These are phyloP conservation scores for Mycena capillaripes DNA, from an alignment of 768 basidiomycete genomes.

Conservation along the genomic window DNA sequence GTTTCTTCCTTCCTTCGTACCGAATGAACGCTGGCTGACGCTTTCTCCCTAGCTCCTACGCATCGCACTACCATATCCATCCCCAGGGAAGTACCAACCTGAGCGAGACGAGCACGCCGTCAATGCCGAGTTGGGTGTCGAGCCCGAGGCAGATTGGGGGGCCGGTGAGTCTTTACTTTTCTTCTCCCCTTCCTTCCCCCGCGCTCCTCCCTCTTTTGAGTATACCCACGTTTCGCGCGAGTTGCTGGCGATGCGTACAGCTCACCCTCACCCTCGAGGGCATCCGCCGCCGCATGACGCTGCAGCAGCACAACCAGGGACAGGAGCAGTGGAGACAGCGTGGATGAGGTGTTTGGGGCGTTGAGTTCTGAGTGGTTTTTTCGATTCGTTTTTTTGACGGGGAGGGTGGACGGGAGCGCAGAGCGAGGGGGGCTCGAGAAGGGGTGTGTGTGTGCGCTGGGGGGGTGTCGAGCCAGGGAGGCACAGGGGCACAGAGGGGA, in stretches of 20 bases:
- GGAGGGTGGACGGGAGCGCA: too few species aligned
- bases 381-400: background rate
- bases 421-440: background rate
- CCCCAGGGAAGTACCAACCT: background rate
- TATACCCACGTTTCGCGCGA: too few species aligned
- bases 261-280: constrained; percentile 70
- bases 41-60: too few species aligned
- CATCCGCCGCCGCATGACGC: constrained; percentile 64
- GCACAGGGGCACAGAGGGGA: too few species aligned
- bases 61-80: too few species aligned
- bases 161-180: constrained; percentile 6
- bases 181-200: too few species aligned
- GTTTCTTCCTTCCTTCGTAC: too few species aligned
- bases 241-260: constrained; percentile 43
- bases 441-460: background rate
- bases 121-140: background rate
- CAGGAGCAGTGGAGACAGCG: constrained; percentile 38
- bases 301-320: background rate
- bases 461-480: background rate
- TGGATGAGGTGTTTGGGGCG: constrained; percentile 78
- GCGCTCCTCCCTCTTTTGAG: background rate
- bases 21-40: too few species aligned
- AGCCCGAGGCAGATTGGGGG: constrained; percentile 31
- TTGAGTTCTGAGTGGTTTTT: constrained; percentile 65
- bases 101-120: background rate